A percentile compares a stretch with the other conserved stretches of the same genome.
phyloP scores from a whole-genome alignment of 106 monocot genomes.

The Ottelia alismoides region DNA sequence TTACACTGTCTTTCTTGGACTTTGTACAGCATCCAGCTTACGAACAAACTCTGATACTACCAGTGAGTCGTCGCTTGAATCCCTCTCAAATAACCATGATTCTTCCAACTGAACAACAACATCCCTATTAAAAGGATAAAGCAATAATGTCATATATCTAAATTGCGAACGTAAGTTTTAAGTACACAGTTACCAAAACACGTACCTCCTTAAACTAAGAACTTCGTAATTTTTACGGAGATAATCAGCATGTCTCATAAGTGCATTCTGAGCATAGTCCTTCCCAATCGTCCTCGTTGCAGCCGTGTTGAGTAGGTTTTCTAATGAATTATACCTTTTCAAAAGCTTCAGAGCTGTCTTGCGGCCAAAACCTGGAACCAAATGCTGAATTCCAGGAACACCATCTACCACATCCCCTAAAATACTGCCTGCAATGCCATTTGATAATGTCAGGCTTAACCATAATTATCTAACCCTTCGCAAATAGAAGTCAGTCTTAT shows the following conservation, averaged over 20 bases:
- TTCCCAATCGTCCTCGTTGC: slow-evolving; percentile 74
- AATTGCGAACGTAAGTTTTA: neutral
- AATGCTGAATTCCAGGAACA: slow-evolving; percentile 87
- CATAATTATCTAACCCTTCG: no score
- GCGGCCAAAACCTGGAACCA: slow-evolving; percentile 80
- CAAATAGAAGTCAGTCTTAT: no score
- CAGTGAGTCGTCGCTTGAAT: slow-evolving; percentile 35
- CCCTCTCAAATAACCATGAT: slow-evolving; percentile 63
- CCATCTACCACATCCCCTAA: slow-evolving; percentile 94
- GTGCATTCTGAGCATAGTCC: slow-evolving; percentile 85
- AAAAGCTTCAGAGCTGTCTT: slow-evolving; percentile 90
- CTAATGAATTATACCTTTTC: slow-evolving; percentile 77
- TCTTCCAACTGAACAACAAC: slow-evolving; percentile 51
- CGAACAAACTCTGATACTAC: slow-evolving; percentile 41
- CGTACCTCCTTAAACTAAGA: slow-evolving; percentile 78
- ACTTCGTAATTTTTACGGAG: slow-evolving; percentile 72
- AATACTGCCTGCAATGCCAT: slow-evolving; percentile 71
- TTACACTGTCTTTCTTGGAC: no score
- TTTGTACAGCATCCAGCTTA: slow-evolving; percentile 20
- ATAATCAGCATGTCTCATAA: slow-evolving; percentile 80
- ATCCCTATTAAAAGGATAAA: slow-evolving; percentile 35
- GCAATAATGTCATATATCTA: neutral
- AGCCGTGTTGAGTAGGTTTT: slow-evolving; percentile 69
- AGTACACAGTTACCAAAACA: neutral
- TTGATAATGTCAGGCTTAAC: no score